Base-by-base conservation (phyloP, 2,329 filamentous ascomycete genomes). In the Curvularia lunata region DNA sequence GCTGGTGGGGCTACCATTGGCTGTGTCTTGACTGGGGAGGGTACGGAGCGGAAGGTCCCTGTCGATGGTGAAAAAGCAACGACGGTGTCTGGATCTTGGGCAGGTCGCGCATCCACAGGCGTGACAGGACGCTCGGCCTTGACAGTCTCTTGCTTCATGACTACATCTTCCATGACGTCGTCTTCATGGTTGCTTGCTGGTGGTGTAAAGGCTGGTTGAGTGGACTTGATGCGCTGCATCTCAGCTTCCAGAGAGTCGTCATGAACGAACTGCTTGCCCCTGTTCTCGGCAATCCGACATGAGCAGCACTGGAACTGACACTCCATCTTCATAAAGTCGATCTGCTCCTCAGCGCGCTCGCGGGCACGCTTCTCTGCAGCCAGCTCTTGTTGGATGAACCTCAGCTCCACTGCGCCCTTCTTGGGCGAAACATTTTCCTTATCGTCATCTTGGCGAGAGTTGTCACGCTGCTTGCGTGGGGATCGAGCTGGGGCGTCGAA, bases 241-340 rank as follows among this genome's bases (percentile, higher is more conserved):
- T 74, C 74, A 21, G 64, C 67, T 4, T 64, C 69, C 30, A 74
- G 74, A 5, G 67, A 73, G 50, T 73, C 64, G 59, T 77, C 70
- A 59, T 80, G 65, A 65, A 78, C 67, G 66, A 79, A 70, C 55
- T 74, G 52, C 73, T 73, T 75, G 72, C 77, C 66, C 45, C 75
- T 67, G 47, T 71, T 69, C 62, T 77, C 72, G 10, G 75, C 73
- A 65, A 78, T 74, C 60, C 68, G 83, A 70, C 87, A 89, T 1
- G 84, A 80, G 78, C 89, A 91, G 75, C 84, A 86, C 46, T 84
- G 83, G 63, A 92, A 83, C 48, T 86, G 83, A 73, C 89, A 92
- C 73, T 94, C 90, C 53, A 89, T 84, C 70, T 91, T 86, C 72
- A 93, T 81, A 75, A 91, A 93, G 30, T 92, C 88, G 47, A 92